Percentiles rank a stretch among this genome's conserved stretches.
phyloP scores from a whole-genome alignment of 1,284 basidiomycete species.

The Rhodotorula mucilaginosa region DNA sequence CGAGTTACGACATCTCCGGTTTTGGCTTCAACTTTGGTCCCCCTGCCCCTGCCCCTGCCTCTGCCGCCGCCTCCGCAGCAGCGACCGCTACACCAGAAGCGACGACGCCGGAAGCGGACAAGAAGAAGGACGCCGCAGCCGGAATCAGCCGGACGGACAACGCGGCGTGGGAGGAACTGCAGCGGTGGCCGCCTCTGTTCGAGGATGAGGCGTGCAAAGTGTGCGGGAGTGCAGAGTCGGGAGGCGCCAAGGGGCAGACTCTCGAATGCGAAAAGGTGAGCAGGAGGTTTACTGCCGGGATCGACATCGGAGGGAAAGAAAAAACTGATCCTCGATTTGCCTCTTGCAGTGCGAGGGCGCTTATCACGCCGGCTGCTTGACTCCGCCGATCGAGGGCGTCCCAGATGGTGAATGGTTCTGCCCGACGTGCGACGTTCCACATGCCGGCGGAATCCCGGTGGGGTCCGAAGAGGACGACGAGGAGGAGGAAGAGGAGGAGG shows the following conservation, averaged over 20 bases:
- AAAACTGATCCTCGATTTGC: neutral
- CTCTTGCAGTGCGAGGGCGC: slow-evolving; percentile 74
- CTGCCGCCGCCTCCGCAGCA: neutral
- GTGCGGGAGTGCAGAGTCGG: slow-evolving; percentile 57
- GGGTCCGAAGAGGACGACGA: neutral
- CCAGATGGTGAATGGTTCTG: slow-evolving; percentile 93
- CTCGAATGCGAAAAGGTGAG: slow-evolving; percentile 83
- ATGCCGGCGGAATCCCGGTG: neutral
- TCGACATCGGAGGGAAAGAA: too few species aligned
- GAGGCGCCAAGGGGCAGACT: slow-evolving; percentile 64
- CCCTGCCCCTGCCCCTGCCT: neutral
- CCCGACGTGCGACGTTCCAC: slow-evolving; percentile 58
- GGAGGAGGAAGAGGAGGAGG: neutral
- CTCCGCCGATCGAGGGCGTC: slow-evolving; percentile 69
- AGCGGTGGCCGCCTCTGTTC: slow-evolving; percentile 69
- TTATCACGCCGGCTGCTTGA: slow-evolving; percentile 78
- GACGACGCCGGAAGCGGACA: neutral
- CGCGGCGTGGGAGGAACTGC: slow-evolving; percentile 56
- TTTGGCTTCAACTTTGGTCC: slow-evolving; percentile 36
- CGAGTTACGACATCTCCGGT: slow-evolving; percentile 35
- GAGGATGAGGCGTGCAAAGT: slow-evolving; percentile 67
- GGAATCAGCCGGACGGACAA: slow-evolving; percentile 24
- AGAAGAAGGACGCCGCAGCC: slow-evolving; percentile 2
- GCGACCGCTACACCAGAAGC: neutral
- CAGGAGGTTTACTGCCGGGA: slow-evolving; percentile 4